Conservation (phyloP, 495 filamentous ascomycete species). For the Penicillium silybi region DNA sequence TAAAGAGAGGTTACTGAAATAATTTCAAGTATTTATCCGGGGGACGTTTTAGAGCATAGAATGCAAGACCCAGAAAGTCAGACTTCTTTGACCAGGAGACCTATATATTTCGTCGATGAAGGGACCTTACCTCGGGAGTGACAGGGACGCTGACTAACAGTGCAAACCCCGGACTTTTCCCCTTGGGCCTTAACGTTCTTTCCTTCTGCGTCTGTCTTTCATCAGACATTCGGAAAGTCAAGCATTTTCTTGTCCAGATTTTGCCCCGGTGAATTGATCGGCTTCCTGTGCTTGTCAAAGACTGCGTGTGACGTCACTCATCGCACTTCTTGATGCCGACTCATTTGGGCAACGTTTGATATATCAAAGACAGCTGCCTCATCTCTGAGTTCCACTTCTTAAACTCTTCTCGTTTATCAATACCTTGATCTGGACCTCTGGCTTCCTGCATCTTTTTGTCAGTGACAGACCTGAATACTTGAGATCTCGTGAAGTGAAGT, state of each 20-base stretch:
- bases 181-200: neutral
- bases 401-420: neutral
- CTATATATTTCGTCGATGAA: neutral
- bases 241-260: neutral
- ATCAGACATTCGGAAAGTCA: neutral
- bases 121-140: no score
- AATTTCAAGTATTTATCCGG: no score
- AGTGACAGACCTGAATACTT: no score
- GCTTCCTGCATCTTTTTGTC: no score
- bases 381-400: neutral
- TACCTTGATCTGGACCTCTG: neutral
- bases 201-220: neutral
- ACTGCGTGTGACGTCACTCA: neutral
- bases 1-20: no score
- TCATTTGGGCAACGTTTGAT: neutral
- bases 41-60: no score
- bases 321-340: neutral
- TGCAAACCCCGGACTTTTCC: conserved; percentile 10
- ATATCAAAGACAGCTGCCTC: neutral
- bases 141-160: conserved; percentile 9
- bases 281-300: neutral
- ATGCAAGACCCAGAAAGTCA: no score
- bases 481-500: neutral
- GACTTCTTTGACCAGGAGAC: no score
- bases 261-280: neutral